Base-by-base conservation (phyloP, 495 filamentous ascomycete genomes). In the Aspergillus avenaceus region DNA sequence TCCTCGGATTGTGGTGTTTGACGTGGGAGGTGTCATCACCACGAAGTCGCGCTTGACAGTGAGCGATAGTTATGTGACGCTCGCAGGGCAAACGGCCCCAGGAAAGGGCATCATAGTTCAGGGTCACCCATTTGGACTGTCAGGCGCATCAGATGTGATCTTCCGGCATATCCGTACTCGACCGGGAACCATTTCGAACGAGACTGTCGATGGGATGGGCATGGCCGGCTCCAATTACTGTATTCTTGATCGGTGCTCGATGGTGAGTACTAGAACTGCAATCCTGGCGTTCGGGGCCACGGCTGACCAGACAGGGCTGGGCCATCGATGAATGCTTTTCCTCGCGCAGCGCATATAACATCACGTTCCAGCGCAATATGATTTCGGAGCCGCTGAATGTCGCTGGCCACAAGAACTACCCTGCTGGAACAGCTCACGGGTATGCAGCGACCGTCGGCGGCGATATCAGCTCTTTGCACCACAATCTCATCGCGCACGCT, bases 361-460 rank as follows among this genome's bases (percentile, higher is more conserved):
- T 53, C 12, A 45, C 43, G 9, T 46, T 53, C 25, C 43, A 53
- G 36, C 50, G 43, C 3, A 52, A 47, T 18, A 46, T 52, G 50
- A 52, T 52, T 2, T 52, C 50, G 3, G 50, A 52, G 32, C 50
- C 50, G 16, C 37, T 46, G 14, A 52, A 52, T 27, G 50, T 52
- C 5, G 42, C 50, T 16, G 43, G 50, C 11, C 50, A 46, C 13
- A 37, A 52, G 50, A 47, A 52, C 14, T 52, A 52, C 18, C 50
- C 50, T 8, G 42, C 18, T 22, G 50, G 50, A 13, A 52, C 50
- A 8, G 43, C 31, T 4, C 50, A 52, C 29, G 50, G 50, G 1
- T 52, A 52, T 31, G 50, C 50, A n/a, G 50, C 50, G 11, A 52
- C 50, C 16, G 34, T 52, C 14, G 50, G 50, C 8, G 50, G 43